Evolutionary conservation across 2,329 filamentous ascomycete species (phyloP).

Genomic region (Cytospora leucostoma): DNA sequence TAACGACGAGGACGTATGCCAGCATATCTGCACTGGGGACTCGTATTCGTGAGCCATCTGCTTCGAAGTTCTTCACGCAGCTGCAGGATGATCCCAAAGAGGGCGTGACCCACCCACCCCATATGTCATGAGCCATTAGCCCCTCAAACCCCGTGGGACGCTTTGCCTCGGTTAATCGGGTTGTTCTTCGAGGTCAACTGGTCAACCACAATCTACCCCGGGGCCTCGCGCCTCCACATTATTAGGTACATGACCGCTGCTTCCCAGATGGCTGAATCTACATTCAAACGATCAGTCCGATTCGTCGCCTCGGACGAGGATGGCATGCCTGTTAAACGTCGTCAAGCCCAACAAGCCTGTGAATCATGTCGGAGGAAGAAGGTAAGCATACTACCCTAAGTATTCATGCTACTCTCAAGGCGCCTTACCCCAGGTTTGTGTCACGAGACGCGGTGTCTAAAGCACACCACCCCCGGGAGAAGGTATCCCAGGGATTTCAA

Average conservation of each 20-base stretch:
- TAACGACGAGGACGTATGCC: not conserved
- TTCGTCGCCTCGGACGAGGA: slow-evolving; percentile 58
- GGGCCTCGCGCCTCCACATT: not conserved
- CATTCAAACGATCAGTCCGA: slow-evolving; percentile 43
- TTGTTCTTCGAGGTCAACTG: not conserved
- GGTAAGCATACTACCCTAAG: slow-evolving; percentile 39
- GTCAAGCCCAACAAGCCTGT: slow-evolving; percentile 62
- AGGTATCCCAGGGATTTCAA: slow-evolving; percentile 28
- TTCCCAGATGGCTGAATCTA: slow-evolving; percentile 17
- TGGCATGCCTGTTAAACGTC: slow-evolving; percentile 59
- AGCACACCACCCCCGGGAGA: too few relatives aligned
- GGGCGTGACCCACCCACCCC: not conserved
- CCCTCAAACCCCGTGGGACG: too few relatives aligned
- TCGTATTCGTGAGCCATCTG: not conserved
- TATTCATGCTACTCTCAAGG: not conserved
- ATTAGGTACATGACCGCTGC: not conserved
- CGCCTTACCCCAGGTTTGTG: not conserved
- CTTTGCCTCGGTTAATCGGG: not conserved
- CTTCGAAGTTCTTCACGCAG: not conserved
- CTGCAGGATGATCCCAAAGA: not conserved
- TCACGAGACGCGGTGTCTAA: not conserved
- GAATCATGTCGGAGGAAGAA: slow-evolving; percentile 57
- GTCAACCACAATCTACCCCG: too few relatives aligned
- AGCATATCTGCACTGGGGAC: not conserved
- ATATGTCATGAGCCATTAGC: not conserved